These are phyloP conservation scores for Simmondsia chinensis DNA, from an alignment of 148 eudicot genomes.

Conservation along the genomic window DNA sequence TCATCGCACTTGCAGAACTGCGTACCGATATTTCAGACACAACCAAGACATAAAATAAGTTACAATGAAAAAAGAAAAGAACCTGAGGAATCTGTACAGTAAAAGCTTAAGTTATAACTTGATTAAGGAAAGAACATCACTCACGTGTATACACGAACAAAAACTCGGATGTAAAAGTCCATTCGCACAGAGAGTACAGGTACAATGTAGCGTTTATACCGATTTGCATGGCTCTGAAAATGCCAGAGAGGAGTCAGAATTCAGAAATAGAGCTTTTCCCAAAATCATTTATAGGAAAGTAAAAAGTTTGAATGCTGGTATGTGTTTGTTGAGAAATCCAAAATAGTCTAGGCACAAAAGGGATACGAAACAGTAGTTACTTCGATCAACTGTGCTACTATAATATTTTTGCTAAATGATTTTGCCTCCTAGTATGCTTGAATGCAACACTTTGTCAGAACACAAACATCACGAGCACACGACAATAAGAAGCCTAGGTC, in stretches of 20 bases:
- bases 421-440: too few relatives aligned
- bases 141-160: constrained; percentile 90
- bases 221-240: constrained; percentile 99
- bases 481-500: too few relatives aligned
- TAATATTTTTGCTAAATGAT: too few relatives aligned
- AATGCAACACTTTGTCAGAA: too few relatives aligned
- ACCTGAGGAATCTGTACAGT: background rate
- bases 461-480: too few relatives aligned
- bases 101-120: background rate
- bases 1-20: constrained; percentile 96
- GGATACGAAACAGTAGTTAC: too few relatives aligned
- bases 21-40: constrained; percentile 11
- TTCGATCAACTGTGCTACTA: too few relatives aligned
- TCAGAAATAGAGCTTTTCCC: too few relatives aligned
- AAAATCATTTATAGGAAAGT: too few relatives aligned
- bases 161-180: constrained; percentile 90
- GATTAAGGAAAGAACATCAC: constrained; percentile 14
- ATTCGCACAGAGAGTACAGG: constrained; percentile 85
- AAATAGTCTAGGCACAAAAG: too few relatives aligned
- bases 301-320: too few relatives aligned
- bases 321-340: too few relatives aligned
- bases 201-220: constrained; percentile 89
- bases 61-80: constrained; percentile 1
- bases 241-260: constrained; percentile 9
- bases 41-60: background rate